These are phyloP conservation scores for Carex myosuroides DNA, from an alignment of 176 grass and related monocot species.

Conservation along the genomic window DNA sequence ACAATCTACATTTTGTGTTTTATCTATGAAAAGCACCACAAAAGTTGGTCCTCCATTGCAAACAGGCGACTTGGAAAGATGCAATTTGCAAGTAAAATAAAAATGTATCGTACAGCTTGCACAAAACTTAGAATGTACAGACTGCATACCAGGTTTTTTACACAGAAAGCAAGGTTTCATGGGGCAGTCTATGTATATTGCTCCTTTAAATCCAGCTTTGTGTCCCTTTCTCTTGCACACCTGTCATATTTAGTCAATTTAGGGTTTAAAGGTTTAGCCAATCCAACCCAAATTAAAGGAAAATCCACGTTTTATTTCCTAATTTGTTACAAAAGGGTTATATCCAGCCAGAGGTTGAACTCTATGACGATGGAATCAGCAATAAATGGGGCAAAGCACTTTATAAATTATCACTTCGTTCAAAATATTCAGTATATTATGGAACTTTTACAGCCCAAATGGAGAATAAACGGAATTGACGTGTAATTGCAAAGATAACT, in stretches of 20 bases:
- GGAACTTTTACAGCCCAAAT: neutral
- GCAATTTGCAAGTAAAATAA: neutral
- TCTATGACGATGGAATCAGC: neutral
- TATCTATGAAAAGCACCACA: neutral
- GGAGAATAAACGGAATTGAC: too few relatives aligned
- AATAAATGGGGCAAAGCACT: neutral
- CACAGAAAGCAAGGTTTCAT: constrained; percentile 96
- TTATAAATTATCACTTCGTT: neutral
- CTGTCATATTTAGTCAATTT: constrained; percentile 23
- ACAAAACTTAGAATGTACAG: neutral
- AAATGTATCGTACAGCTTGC: neutral
- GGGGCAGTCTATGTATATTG: constrained; percentile 79
- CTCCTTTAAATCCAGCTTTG: constrained; percentile 81
- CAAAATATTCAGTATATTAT: neutral
- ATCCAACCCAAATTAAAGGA: neutral
- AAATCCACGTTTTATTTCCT: neutral
- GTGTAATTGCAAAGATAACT: too few relatives aligned
- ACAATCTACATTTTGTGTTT: neutral
- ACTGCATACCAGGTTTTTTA: constrained; percentile 74
- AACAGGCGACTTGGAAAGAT: neutral
- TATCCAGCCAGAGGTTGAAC: neutral
- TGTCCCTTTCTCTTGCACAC: constrained; percentile 81
- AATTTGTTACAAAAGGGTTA: neutral
- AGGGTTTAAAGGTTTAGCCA: neutral
- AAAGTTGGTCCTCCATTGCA: neutral